Conservation (phyloP, 2,329 filamentous ascomycete genomes). For the Paecilomyces formosus region DNA sequence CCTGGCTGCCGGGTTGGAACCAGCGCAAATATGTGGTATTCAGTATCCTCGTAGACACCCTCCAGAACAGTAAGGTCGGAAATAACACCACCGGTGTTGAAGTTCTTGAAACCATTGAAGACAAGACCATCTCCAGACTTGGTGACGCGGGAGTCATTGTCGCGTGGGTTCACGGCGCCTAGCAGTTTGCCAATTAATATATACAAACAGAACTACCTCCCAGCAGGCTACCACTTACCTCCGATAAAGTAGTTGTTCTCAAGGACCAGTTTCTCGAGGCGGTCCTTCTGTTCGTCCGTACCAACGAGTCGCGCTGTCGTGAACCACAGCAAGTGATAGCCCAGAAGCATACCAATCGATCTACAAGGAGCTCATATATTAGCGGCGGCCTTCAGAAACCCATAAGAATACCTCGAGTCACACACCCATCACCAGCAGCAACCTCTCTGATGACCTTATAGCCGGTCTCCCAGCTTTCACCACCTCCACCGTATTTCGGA, state of each 20-base stretch:
- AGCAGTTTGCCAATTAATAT: neutral
- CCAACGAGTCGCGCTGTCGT: constrained; percentile 55
- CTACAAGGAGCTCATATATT: constrained; percentile 16
- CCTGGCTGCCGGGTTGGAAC: constrained; percentile 52
- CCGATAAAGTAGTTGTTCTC: constrained; percentile 60
- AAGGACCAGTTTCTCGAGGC: constrained; percentile 50
- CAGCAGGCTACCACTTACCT: constrained; percentile 19
- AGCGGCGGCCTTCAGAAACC: neutral
- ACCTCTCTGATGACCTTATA: constrained; percentile 56
- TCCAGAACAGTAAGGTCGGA: constrained; percentile 61
- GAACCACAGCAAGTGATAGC: constrained; percentile 59
- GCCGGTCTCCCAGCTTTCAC: constrained; percentile 46
- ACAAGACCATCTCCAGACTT: constrained; percentile 48
- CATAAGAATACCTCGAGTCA: neutral
- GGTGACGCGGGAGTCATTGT: constrained; percentile 53
- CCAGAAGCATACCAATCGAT: constrained; percentile 58
- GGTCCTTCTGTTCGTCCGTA: constrained; percentile 52
- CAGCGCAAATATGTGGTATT: constrained; percentile 56
- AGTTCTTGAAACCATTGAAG: constrained; percentile 58
- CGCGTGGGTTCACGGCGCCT: constrained; percentile 55
- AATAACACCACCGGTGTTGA: constrained; percentile 61
- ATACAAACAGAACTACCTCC: neutral
- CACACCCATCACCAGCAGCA: constrained; percentile 54
- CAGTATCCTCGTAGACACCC: constrained; percentile 51
- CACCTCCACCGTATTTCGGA: constrained; percentile 46